phyloP scores from a whole-genome alignment of 225 moss, liverwort and hornwort species.

The Physcomitrellopsis africana region DNA sequence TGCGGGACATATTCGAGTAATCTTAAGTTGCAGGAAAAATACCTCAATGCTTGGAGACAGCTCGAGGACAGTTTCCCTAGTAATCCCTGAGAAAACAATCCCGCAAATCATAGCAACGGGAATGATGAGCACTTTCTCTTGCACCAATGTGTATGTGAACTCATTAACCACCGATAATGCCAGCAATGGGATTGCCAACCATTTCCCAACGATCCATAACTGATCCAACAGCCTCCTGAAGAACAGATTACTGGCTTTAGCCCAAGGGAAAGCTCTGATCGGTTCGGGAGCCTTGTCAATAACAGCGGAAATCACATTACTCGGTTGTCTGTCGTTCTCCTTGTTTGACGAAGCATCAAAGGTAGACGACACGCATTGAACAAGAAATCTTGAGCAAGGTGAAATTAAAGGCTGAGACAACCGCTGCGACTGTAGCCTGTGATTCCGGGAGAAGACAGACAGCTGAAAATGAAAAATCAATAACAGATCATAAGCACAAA shows the following conservation, averaged over 20 bases:
- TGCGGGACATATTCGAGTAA: not conserved
- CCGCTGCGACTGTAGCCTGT: constrained; percentile 29
- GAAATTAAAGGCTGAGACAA: constrained; percentile 1
- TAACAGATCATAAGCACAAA: no score
- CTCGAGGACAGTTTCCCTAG: constrained; percentile 52
- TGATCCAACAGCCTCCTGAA: constrained; percentile 44
- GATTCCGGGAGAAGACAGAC: constrained; percentile 31
- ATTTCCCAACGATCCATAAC: constrained; percentile 58
- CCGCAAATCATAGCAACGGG: constrained; percentile 52
- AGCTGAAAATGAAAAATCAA: constrained; percentile 27
- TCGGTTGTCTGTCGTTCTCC: constrained; percentile 24
- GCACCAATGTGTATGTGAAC: constrained; percentile 55
- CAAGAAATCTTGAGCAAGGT: not conserved
- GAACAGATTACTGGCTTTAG: constrained; percentile 41
- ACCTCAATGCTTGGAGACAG: constrained; percentile 44
- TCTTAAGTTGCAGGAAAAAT: constrained; percentile 1
- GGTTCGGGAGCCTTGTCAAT: constrained; percentile 50
- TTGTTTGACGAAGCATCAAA: constrained; percentile 23
- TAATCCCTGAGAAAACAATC: constrained; percentile 53
- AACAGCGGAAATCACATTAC: constrained; percentile 20
- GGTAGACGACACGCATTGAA: constrained; percentile 43
- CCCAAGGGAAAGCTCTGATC: constrained; percentile 59
- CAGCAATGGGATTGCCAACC: constrained; percentile 61
- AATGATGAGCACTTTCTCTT: constrained; percentile 52
- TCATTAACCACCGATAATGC: constrained; percentile 65